Base-by-base conservation (phyloP, 139 green algal species). In the Chlorella vulgaris region DNA sequence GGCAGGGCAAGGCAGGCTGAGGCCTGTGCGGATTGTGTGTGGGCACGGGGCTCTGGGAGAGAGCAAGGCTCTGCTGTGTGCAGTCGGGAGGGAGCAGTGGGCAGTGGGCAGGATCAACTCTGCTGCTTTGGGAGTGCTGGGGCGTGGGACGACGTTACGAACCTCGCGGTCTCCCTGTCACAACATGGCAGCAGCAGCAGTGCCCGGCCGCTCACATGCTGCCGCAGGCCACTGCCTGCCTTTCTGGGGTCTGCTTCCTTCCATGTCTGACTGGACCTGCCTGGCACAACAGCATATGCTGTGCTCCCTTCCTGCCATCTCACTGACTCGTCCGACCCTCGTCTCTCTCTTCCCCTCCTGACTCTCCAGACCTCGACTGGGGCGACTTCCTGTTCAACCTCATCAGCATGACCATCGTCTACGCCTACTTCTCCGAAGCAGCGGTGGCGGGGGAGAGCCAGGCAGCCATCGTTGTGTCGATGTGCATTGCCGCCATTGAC, bases 331-430 rank as follows among this genome's bases (percentile, higher is more conserved):
- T n/a, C n/a, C n/a, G n/a, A 78, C 28, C 65, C 55, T 21, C 33
- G 40, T 35, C 53, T 51, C 3, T 67, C 53, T 51, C 3, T 67
- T 18, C 24, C 36, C 60, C 39, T 50, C 29, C 63, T 18, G 42
- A 8, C 5, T 29, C 53, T 15, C 13, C 75, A 69, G 88, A 89
- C 71, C 81, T 92, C 47, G 84, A 92, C 81, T 91, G 86, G 86
- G 79, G 68, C 18, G 89, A 92, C 82, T 92, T 93, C 77, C 85
- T 93, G 71, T 91, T 93, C 77, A 93, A 92, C 85, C 83, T 93
- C 40, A 81, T 92, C 63, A 91, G 83, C 75, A 92, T 93, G 88
- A 86, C 70, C 78, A 88, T 92, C 62, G 88, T 93, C 78, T 93
- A 93, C 42, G 88, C 83, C 36, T 89, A 92, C 84, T 93, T 93